Base-by-base conservation (phyloP, 345 rosid species). In the Eutrema heterophyllum region DNA sequence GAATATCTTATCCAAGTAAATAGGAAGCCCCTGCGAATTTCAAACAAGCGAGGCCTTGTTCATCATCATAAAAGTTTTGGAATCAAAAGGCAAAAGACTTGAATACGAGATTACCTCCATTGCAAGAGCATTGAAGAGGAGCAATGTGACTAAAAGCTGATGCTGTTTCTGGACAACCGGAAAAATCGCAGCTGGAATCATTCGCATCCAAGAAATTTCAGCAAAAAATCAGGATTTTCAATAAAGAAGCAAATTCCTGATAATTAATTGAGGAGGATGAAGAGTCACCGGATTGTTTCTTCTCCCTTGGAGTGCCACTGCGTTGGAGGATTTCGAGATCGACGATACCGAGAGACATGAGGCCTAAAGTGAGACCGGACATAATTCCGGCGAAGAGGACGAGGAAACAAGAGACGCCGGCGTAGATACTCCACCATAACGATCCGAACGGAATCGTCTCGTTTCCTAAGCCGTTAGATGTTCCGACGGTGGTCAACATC, bases 161-260 rank as follows among this genome's bases (percentile, higher is more conserved):
- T 94, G 97, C 77, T 91, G 98, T 78, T 91, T 94, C 56, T 94
- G 87, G 61, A 91, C 95, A 62, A 94, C 95, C 0, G 97, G 98
- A 40, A 89, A 78, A 73, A 94, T 91, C 1, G 82, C 78, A 76
- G 97, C 98, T 94, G 76, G 6, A 40, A 64, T 9, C 18, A 32
- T 12, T 4, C 21, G 10, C 33, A 49, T 55, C 60, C 4, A 55
- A 49, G 5, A 13, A 0, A 13, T 41, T 43, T 43, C n/a, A 44
- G 2, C 3, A 7, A 57, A 68, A 30, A 70, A 40, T 32, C 46
- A 12, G 1, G 13, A 55, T 55, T 30, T 55, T n/a, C 24, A 36
- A 18, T 3, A 27, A 11, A 50, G 9, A 29, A 64, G 9, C 56
- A 55, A 16, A n/a, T 15, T 7, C 54, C 54, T 11, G n/a, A 54